Evolutionary conservation across 73 alveolate genomes (phyloP), one percentile per base, ranked within the genome.

Genomic region (Symbiodinium pilosum): DNA sequence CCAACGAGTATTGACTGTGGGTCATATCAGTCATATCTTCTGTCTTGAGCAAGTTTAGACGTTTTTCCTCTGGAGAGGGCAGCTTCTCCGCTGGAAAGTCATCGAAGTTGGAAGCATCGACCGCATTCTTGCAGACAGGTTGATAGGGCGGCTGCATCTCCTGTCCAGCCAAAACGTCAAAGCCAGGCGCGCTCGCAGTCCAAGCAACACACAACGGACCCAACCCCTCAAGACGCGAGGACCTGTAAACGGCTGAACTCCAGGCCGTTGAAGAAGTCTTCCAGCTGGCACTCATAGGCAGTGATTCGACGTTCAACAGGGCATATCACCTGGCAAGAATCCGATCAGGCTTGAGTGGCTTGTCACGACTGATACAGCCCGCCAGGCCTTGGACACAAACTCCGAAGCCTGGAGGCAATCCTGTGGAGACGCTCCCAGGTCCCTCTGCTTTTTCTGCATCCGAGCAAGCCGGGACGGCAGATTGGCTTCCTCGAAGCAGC

Each of bases 361-460:
- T n/a, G n/a, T n/a, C 59, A 47, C 21, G 21, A 47, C 14, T 47
- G 59, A n/a, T n/a, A n/a, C n/a, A n/a, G 59, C 59, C 59, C 39
- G 21, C 6, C 59, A n/a, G 30, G 69, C 94, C 97, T 91, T 91
- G 51, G 88, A 69, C 32, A 91, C 81, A 81, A 91, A 91, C 54
- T 91, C 89, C n/a, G 97, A 59, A 4, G 97, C 97, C 0, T 83
- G 47, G 38, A 91, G 56, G 54, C 89, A 68, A 52, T 91, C 89
- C 81, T 91, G 44, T 18, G 97, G 89, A 11, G 8, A 43, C 0
- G 97, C 97, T 28, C 97, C 97, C 32, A 69, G 88, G 43, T 91
- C 97, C 40, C 97, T 71, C 89, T 91, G 97, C 97, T 91, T 91
- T 52, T 91, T 91, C 43, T 91, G 97, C 97, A 91, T 91, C 44